Base-by-base conservation (phyloP, 768 basidiomycete genomes). In the Chiua virens region DNA sequence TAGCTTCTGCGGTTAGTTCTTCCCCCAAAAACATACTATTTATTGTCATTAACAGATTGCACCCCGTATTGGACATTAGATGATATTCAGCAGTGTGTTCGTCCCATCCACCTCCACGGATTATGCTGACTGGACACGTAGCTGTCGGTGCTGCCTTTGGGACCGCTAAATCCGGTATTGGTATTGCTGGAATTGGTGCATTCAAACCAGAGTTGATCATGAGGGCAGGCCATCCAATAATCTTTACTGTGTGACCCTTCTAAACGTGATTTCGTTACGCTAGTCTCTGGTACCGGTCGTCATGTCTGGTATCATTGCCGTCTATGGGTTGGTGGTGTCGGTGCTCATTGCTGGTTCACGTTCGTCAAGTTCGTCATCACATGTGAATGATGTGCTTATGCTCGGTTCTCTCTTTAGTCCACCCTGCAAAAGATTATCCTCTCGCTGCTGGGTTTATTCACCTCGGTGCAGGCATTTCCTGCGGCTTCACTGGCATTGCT, bases 271-370 rank as follows among this genome's bases (percentile, higher is more conserved):
- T 21, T 22, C 34, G 17, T 55, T 13, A 23, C 27, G 23, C 30
- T 61, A 95, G 92, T 95, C 92, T 15, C 79, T 97, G 47, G 93
- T 98, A 56, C 95, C 95, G 5, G 94, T 97, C 32, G 93, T 98
- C 69, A 97, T 98, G 94, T 90, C 92, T 51, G 94, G 95, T 73
- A 97, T 97, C 70, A 95, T 97, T 58, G 94, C 95, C 27, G 95
- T 98, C 34, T 98, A 98, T 65, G 95, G 95, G 8, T 79, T 98
- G 37, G 96, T 98, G 9, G 95, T 98, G 14, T 90, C 92, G 4
- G 95, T 98, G 27, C 81, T 98, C 50, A 97, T 97, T 54, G 79
- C 88, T 17, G 91, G 91, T 47, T 73, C 71, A 52, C 61, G 81
- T 83, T 55, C 61, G 80, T 75, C 13, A n/a, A n/a, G 47, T 17